phyloP scores from a whole-genome alignment of 2,329 filamentous ascomycete genomes.

The Phaeosphaeriaceae sp. region DNA sequence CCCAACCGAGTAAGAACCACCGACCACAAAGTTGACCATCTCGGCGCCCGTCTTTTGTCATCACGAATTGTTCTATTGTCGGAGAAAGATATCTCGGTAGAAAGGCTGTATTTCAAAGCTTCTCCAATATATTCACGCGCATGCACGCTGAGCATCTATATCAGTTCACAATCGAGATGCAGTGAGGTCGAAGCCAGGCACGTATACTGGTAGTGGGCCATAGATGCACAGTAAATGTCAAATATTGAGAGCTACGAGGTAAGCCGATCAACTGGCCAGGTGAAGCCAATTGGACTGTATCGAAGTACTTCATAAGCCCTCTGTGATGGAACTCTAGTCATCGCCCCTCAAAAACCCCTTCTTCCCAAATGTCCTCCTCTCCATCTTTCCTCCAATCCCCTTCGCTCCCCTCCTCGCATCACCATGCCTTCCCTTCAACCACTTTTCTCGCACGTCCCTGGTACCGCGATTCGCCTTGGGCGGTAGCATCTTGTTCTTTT shows the following conservation, averaged over 20 bases:
- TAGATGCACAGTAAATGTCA: too few species aligned
- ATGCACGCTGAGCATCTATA: too few species aligned
- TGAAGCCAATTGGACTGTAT: background rate
- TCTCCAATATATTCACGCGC: too few species aligned
- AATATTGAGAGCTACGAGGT: too few species aligned
- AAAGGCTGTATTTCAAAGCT: too few species aligned
- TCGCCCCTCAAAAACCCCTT: conserved; percentile 43
- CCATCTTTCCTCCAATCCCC: conserved; percentile 29
- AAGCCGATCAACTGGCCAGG: background rate
- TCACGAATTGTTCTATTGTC: too few species aligned
- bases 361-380: conserved; percentile 36
- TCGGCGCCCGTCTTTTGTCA: background rate
- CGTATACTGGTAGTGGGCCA: too few species aligned
- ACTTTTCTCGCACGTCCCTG: conserved; percentile 49
- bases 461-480: conserved; percentile 54
- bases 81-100: too few species aligned
- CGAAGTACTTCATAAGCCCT: background rate
- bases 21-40: background rate
- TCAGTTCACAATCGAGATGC: too few species aligned
- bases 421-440: conserved; percentile 52
- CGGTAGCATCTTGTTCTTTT: conserved; percentile 50
- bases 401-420: conserved; percentile 33
- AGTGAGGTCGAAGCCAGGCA: too few species aligned
- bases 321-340: conserved; percentile 12
- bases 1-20: conserved; percentile 1